A percentile compares a stretch with the other conserved stretches of the same genome.
Evolutionary conservation across 139 green algal species (phyloP).

Genomic region (Tetradesmus obliquus): DNA sequence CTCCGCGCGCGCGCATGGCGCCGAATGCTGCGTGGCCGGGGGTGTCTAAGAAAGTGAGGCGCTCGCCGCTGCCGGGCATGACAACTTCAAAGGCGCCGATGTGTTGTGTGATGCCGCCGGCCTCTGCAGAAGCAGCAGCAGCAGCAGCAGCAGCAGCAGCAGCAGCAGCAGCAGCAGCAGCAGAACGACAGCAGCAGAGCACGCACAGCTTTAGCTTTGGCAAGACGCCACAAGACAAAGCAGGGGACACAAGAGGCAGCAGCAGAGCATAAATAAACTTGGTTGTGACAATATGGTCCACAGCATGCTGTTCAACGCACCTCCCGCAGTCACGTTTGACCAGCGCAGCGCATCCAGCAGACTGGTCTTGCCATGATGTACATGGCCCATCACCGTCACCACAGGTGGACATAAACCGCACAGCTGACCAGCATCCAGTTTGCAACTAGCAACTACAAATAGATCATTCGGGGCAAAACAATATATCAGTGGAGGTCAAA

Average conservation of each 20-base stretch:
- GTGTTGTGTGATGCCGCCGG: conserved; percentile 96
- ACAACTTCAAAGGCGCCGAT: conserved; percentile 92
- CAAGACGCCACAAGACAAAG: too few relatives aligned
- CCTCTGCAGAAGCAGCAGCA: conserved; percentile 66
- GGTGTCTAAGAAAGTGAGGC: conserved; percentile 95
- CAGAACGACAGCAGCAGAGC: background rate
- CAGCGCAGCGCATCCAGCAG: conserved; percentile 91
- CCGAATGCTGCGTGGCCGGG: conserved; percentile 94
- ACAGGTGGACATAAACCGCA: conserved; percentile 69
- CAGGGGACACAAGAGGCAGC: background rate
- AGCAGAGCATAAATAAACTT: background rate
- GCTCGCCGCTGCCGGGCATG: conserved; percentile 63
- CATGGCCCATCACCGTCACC: conserved; percentile 93
- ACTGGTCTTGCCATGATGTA: conserved; percentile 96
- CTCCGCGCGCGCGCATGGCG: conserved; percentile 89
- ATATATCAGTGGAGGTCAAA: too few relatives aligned
- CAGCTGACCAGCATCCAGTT: too few relatives aligned
- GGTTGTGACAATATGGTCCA: too few relatives aligned
- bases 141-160: background rate
- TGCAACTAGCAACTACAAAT: too few relatives aligned
- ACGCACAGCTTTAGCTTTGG: too few relatives aligned
- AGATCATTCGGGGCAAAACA: too few relatives aligned
- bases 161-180: background rate
- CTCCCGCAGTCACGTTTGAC: conserved; percentile 81
- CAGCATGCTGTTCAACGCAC: background rate